Conservation (phyloP, 2,329 filamentous ascomycete genomes). For the Epichloe scottii region DNA sequence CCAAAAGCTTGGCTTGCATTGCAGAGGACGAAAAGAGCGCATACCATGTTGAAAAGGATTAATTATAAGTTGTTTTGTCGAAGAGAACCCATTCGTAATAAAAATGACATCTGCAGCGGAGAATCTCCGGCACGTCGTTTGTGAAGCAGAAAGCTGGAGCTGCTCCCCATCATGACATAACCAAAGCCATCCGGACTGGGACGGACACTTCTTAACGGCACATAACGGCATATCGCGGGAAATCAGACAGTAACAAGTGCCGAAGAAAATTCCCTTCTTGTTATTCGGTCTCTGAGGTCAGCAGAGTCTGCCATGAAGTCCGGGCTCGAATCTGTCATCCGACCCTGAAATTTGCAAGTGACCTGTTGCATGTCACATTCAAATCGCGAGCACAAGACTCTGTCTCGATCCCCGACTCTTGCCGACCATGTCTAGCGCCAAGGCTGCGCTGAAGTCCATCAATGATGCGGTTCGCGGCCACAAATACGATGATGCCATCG, state of each 20-base stretch:
- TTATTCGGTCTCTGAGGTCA: background rate
- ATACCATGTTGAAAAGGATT: too few species aligned
- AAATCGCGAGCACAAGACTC: background rate
- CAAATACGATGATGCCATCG: conserved; percentile 64
- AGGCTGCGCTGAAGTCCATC: conserved; percentile 70
- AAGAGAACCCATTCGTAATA: too few species aligned
- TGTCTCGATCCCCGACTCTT: background rate
- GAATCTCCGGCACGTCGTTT: conserved; percentile 1
- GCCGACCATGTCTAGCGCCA: conserved; percentile 39
- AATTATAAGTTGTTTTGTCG: too few species aligned
- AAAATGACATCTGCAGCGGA: background rate
- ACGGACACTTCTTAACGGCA: too few species aligned
- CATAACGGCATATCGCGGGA: background rate
- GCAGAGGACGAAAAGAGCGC: too few species aligned
- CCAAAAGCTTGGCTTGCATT: too few species aligned
- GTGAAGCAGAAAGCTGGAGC: background rate
- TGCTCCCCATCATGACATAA: background rate
- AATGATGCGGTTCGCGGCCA: conserved; percentile 65
- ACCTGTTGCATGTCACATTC: background rate
- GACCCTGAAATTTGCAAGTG: background rate
- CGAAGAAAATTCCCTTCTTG: background rate
- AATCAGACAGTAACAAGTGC: background rate
- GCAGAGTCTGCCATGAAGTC: background rate
- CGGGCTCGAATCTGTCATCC: background rate
- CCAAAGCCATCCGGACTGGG: background rate